Percentiles rank a stretch among this genome's conserved stretches.
Conservation (phyloP, 2,329 filamentous ascomycete species). For the Neospermospora avenae region DNA sequence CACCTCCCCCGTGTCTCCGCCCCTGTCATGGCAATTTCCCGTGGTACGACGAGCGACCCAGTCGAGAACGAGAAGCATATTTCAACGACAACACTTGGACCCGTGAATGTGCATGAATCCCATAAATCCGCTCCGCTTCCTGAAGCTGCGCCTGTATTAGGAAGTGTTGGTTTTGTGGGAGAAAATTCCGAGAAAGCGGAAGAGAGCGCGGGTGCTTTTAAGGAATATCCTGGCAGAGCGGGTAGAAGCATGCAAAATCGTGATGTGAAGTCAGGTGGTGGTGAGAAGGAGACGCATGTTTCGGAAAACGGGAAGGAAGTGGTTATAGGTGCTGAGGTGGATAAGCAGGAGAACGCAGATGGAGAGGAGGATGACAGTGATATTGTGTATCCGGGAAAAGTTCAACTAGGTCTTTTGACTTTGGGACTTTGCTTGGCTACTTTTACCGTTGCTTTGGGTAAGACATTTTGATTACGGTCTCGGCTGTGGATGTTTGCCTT, state of each 20-base stretch:
- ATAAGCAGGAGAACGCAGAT: constrained; percentile 6
- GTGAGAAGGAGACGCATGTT: constrained; percentile 7
- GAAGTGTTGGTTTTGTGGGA: constrained; percentile 8
- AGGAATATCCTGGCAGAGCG: neutral
- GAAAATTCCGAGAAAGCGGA: constrained; percentile 20
- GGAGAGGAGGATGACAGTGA: constrained; percentile 21
- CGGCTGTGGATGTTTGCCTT: too few relatives aligned
- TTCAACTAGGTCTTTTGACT: constrained; percentile 40
- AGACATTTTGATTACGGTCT: constrained; percentile 1
- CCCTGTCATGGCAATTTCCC: constrained; percentile 14
- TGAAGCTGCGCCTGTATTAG: constrained; percentile 16
- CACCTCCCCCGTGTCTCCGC: constrained; percentile 7
- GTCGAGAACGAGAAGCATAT: constrained; percentile 20
- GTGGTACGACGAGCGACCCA: constrained; percentile 2
- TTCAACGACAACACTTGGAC: constrained; percentile 13
- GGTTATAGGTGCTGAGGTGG: neutral
- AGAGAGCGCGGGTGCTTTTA: constrained; percentile 14
- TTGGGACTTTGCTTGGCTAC: constrained; percentile 46
- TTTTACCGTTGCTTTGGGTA: constrained; percentile 45
- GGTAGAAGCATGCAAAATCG: neutral
- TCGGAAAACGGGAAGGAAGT: neutral
- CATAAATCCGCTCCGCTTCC: constrained; percentile 7
- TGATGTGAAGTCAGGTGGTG: neutral
- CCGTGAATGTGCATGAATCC: neutral
- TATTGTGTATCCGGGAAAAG: constrained; percentile 28